Conservation (phyloP, 371 early-diverging fungal species). For the Funneliformis caledonium region DNA sequence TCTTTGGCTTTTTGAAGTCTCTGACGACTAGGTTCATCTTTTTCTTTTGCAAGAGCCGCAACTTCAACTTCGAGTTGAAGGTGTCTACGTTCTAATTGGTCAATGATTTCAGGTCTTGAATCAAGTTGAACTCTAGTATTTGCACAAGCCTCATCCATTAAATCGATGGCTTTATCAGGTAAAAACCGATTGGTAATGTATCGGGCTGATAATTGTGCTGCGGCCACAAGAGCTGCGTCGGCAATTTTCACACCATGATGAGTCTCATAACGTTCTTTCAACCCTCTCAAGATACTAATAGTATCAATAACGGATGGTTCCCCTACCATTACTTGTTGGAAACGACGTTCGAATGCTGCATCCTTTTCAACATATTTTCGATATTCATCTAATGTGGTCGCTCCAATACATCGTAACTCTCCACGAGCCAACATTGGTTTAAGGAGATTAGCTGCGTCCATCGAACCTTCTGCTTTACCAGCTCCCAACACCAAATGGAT, state of each 20-base stretch:
- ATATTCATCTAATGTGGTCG: conserved; percentile 90
- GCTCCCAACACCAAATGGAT: conserved; percentile 95
- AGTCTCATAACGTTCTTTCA: conserved; percentile 83
- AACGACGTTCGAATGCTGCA: conserved; percentile 90
- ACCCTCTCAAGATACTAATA: conserved; percentile 84
- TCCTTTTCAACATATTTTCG: conserved; percentile 83
- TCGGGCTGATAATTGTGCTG: conserved; percentile 78
- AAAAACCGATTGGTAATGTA: conserved; percentile 81
- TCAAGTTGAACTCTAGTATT: conserved; percentile 94
- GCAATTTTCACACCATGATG: conserved; percentile 87
- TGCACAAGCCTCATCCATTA: conserved; percentile 95
- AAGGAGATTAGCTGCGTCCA: conserved; percentile 94
- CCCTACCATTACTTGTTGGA: conserved; percentile 81
- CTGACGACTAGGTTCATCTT: conserved; percentile 79
- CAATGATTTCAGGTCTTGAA: conserved; percentile 95
- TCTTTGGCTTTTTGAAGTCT: conserved; percentile 80
- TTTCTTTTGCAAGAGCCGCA: conserved; percentile 91
- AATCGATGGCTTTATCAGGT: conserved; percentile 88
- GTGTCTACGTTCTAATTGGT: conserved; percentile 86
- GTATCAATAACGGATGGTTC: conserved; percentile 85
- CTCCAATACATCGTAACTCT: conserved; percentile 85
- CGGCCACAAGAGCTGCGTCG: conserved; percentile 80
- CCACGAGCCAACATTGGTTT: conserved; percentile 90
- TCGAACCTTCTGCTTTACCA: conserved; percentile 88
- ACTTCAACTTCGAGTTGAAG: conserved; percentile 94